A percentile compares a stretch with the other conserved stretches of the same genome.
Evolutionary conservation across 345 rosid species (phyloP).

Genomic region (Citrus unshiu): DNA sequence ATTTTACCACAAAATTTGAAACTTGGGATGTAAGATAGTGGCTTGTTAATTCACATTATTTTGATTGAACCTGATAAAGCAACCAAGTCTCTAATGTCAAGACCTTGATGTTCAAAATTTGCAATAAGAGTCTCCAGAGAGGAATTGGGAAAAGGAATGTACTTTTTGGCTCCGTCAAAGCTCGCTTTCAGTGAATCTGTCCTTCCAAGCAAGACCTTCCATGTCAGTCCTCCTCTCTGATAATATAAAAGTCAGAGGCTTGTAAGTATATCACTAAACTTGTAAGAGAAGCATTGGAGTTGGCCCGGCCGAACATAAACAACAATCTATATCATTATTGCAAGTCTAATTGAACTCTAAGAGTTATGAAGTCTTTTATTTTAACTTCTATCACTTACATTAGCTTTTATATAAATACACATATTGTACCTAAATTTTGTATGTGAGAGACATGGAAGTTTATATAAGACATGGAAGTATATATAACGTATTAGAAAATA

Average conservation of each 20-base stretch:
- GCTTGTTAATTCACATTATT: no score
- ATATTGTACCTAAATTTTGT: accelerated
- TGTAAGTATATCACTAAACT: no score
- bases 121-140: conserved; percentile 55
- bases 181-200: conserved; percentile 74
- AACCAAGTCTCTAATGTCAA: conserved; percentile 54
- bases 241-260: neutral
- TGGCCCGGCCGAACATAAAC: accelerated
- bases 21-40: neutral
- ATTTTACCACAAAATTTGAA: neutral
- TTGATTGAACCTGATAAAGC: conserved; percentile 53
- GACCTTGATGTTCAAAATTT: conserved; percentile 63
- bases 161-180: conserved; percentile 61
- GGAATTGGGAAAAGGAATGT: conserved; percentile 72
- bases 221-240: conserved; percentile 75
- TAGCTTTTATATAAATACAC: no score
- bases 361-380: no score
- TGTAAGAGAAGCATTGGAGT: neutral
- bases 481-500: no score
- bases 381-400: no score
- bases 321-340: no score
- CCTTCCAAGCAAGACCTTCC: conserved; percentile 67
- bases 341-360: accelerated
- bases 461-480: no score
- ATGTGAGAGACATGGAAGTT: no score